Percentiles rank a stretch among this genome's conserved stretches.
Evolutionary conservation across 495 filamentous ascomycete genomes (phyloP).

Genomic region (Penicillium ochrochloron): DNA sequence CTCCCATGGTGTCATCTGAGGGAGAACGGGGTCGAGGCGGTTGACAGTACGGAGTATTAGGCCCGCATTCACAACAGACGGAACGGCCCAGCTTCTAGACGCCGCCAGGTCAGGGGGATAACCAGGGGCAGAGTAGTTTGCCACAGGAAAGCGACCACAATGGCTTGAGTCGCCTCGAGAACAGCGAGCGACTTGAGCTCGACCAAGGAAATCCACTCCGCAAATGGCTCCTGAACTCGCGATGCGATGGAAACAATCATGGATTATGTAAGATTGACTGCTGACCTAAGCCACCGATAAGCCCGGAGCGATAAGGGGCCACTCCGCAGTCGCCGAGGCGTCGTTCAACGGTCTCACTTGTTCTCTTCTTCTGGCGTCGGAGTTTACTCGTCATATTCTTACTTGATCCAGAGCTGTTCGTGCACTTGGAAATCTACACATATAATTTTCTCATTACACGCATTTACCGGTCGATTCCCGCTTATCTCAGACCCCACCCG

Average conservation of each 20-base stretch:
- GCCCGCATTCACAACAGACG: conserved; percentile 41
- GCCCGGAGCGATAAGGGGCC: conserved; percentile 19
- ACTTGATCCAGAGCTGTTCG: background rate
- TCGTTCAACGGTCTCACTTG: background rate
- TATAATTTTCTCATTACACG: background rate
- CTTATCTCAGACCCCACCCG: background rate
- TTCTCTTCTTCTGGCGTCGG: conserved; percentile 7
- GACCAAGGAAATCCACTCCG: conserved; percentile 12
- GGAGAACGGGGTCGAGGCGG: conserved; percentile 31
- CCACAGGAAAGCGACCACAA: conserved; percentile 9
- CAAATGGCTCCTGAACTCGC: conserved; percentile 25
- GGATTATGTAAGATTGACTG: conserved; percentile 14
- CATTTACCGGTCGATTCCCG: background rate
- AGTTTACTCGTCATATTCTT: conserved; percentile 1
- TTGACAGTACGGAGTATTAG: conserved; percentile 31
- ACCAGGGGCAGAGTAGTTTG: background rate
- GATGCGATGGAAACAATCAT: conserved; percentile 22
- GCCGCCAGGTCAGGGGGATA: conserved; percentile 29
- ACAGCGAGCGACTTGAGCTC: conserved; percentile 13
- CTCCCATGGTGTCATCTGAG: conserved; percentile 68
- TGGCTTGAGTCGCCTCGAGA: conserved; percentile 5
- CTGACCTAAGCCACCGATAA: conserved; percentile 27
- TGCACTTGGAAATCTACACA: background rate
- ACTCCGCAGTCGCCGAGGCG: conserved; percentile 23
- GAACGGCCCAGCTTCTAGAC: conserved; percentile 23